Evolutionary conservation across 495 filamentous ascomycete species (phyloP).

Genomic region (Terfezia claveryi): DNA sequence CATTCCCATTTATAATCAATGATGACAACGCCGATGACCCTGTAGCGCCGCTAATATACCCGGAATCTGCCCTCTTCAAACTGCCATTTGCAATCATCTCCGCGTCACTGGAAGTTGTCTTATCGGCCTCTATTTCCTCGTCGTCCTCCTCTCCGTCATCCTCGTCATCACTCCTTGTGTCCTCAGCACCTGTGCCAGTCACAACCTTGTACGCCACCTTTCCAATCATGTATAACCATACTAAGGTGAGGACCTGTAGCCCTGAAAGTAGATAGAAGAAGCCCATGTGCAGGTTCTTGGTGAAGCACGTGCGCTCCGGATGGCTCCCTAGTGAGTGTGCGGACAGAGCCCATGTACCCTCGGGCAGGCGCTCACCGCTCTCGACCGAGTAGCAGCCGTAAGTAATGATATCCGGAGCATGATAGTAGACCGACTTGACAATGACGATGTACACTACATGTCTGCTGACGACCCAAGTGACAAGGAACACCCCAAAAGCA

Average conservation of each 20-base stretch:
- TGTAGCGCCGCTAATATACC: not conserved
- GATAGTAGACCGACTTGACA: conserved; percentile 58
- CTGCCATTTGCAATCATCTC: not conserved
- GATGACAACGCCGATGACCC: not conserved
- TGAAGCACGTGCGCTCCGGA: conserved; percentile 60
- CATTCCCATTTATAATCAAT: not conserved
- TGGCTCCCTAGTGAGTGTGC: conserved; percentile 37
- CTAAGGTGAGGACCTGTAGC: conserved; percentile 56
- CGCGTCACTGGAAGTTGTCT: not conserved
- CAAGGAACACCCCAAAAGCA: conserved; percentile 68
- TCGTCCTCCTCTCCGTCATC: conserved; percentile 39
- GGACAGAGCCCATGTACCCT: conserved; percentile 33
- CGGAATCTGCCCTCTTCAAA: not conserved
- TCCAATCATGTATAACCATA: conserved; percentile 82
- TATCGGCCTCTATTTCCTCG: conserved; percentile 13
- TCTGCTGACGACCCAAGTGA: conserved; percentile 62
- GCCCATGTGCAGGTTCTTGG: conserved; percentile 41
- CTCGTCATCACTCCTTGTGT: conserved; percentile 73
- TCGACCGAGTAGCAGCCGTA: conserved; percentile 42
- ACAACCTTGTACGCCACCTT: conserved; percentile 57
- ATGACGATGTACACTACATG: conserved; percentile 60
- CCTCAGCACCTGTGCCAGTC: conserved; percentile 56
- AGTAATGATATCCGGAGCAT: conserved; percentile 38
- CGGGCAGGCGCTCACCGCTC: conserved; percentile 29
- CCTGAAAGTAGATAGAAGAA: conserved; percentile 58